Conservation (phyloP, 805 yeast genomes). For the Nakazawaea peltata region DNA sequence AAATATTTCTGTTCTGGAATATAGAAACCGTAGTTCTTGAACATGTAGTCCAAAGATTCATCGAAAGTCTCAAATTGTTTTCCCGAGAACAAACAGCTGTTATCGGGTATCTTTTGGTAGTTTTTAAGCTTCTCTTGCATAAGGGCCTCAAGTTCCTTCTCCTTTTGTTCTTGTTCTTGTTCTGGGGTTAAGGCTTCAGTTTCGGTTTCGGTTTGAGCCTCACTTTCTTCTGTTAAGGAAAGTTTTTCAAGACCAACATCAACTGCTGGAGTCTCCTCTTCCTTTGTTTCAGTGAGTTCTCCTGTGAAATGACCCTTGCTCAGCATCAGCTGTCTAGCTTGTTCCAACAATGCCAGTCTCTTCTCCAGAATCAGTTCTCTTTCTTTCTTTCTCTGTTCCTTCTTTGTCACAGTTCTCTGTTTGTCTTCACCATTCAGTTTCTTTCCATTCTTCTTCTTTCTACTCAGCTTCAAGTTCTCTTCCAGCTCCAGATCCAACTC, state of each 20-base stretch:
- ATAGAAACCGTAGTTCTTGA: slow-evolving; percentile 70
- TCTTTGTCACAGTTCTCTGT: slow-evolving; percentile 31
- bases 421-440: slow-evolving; percentile 13
- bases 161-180: slow-evolving; percentile 12
- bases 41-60: slow-evolving; percentile 62
- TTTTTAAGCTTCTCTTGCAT: slow-evolving; percentile 37
- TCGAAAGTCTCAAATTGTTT: slow-evolving; percentile 29
- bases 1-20: slow-evolving; percentile 77
- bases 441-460: slow-evolving; percentile 14
- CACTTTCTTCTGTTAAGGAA: no score
- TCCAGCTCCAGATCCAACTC: slow-evolving; percentile 1
- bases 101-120: slow-evolving; percentile 37
- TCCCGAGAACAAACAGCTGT: slow-evolving; percentile 43
- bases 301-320: slow-evolving; percentile 12
- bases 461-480: neutral
- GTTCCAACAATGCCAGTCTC: slow-evolving; percentile 38
- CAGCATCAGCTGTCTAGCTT: slow-evolving; percentile 34
- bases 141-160: slow-evolving; percentile 17
- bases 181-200: neutral
- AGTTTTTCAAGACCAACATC: slow-evolving; percentile 13
- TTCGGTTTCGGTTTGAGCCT: slow-evolving; percentile 9
- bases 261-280: slow-evolving; percentile 9
- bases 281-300: no score
- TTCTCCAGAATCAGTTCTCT: slow-evolving; percentile 41
- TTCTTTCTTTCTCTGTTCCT: slow-evolving; percentile 40